Evolutionary conservation across 164 flowering plant genomes (phyloP).

Genomic region (Nymphaea thermarum): DNA sequence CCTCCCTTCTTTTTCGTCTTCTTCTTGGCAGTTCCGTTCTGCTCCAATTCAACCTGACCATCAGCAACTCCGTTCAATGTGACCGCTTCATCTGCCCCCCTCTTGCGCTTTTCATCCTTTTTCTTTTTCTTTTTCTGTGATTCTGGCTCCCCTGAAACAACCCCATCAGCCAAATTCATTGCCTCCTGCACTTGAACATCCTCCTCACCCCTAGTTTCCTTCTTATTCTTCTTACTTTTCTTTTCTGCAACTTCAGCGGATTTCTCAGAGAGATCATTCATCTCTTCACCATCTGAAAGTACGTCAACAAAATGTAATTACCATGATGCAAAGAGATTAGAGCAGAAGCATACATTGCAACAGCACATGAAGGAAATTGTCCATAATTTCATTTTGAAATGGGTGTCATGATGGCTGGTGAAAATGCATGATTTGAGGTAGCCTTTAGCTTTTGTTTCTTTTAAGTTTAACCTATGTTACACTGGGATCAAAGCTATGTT

Average conservation of each 20-base stretch:
- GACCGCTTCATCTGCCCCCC: constrained; percentile 20
- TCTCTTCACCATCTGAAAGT: constrained; percentile 21
- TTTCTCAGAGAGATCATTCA: constrained; percentile 13
- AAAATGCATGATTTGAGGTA: background rate
- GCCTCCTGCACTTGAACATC: constrained; percentile 25
- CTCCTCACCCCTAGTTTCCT: constrained; percentile 21
- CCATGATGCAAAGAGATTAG: background rate
- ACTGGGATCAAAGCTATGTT: too few relatives aligned
- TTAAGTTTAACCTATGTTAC: too few relatives aligned
- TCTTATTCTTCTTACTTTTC: constrained; percentile 62
- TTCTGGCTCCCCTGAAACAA: constrained; percentile 21
- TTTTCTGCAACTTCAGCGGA: constrained; percentile 22
- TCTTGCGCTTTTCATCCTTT: constrained; percentile 53
- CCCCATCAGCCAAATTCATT: constrained; percentile 23
- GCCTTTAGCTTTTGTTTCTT: background rate
- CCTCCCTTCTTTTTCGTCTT: constrained; percentile 55
- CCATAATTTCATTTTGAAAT: background rate
- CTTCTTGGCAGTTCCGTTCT: constrained; percentile 47
- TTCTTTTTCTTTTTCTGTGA: constrained; percentile 43
- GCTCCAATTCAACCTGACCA: constrained; percentile 19
- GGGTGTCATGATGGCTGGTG: background rate
- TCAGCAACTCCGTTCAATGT: constrained; percentile 15
- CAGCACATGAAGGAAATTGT: background rate
- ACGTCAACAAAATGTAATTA: background rate
- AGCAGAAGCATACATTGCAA: background rate